Conservation (phyloP, 78 protist genomes). For the Dictyostelium purpureum region DNA sequence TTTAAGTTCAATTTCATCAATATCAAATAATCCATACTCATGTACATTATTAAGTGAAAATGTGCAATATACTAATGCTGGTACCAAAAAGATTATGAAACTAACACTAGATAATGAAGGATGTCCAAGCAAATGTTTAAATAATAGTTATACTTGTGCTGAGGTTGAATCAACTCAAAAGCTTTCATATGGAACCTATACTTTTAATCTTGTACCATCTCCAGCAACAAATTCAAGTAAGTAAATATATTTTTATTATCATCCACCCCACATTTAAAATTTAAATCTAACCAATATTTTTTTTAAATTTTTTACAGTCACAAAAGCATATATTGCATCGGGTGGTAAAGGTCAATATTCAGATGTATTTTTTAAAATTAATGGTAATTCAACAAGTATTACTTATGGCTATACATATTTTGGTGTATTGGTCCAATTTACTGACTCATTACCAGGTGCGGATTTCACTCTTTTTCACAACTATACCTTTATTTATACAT, state of each 20-base stretch:
- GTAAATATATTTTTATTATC: not conserved
- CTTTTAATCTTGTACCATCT: not conserved
- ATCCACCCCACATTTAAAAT: not conserved
- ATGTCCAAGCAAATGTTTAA: conserved; percentile 7
- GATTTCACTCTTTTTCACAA: conserved; percentile 8
- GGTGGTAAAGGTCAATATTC: conserved; percentile 6
- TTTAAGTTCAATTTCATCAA: not conserved
- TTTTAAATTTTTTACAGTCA: not conserved
- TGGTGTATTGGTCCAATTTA: not conserved
- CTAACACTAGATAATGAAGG: conserved; percentile 10
- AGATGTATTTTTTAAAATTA: conserved; percentile 2
- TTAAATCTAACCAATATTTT: not conserved
- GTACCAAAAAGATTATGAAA: not conserved
- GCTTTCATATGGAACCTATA: conserved; percentile 10
- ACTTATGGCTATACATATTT: not conserved
- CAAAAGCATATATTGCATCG: not conserved
- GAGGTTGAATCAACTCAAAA: conserved; percentile 4
- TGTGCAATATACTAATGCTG: not conserved
- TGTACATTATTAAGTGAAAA: not conserved
- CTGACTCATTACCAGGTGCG: not conserved
- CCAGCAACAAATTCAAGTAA: not conserved
- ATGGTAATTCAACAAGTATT: not conserved
- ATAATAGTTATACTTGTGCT: not conserved
- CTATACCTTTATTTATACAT: not conserved
- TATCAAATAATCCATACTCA: not conserved